Evolutionary conservation across 2,329 filamentous ascomycete species (phyloP), one percentile per base, ranked within the genome.

Genomic region (Westerdykella ornata): DNA sequence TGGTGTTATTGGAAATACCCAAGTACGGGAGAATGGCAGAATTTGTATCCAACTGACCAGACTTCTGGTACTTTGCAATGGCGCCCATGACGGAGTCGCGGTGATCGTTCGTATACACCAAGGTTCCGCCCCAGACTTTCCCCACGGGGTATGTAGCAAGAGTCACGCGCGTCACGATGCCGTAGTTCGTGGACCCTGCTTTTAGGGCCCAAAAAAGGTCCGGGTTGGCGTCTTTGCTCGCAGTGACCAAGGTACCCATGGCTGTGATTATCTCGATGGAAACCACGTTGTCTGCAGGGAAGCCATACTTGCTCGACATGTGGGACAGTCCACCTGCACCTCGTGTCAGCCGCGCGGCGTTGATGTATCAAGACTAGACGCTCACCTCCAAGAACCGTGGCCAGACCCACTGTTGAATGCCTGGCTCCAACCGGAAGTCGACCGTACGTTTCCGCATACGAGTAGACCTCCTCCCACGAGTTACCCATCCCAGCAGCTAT

Each of bases 211-310:
- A 50, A 39, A 65, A 69, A 28, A 70, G 60, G 28, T 69, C 66
- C 3, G 32, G 40, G 35, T 69, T 65, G 32, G 60, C 48, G 15
- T 52, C 56, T n/a, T 45, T 52, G 36, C 56, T 65, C 11, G 67
- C 68, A 37, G 66, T 62, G 17, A 67, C 57, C 39, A 68, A 57
- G 12, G 54, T 64, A 11, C 63, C 66, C 48, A 68, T 66, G 14
- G 67, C 65, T 15, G 71, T 55, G 15, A 69, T 63, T 28, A 71
- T 61, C 42, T 73, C 68, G 33, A 58, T 68, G 29, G 66, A 65
- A 28, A 68, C 51, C 4, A 72, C 60, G 37, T 66, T 70, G 48
- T 72, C 68, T 33, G 65, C 65, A 15, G 66, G 65, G 58, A 69
- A 69, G 15, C 71, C 70, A 44, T 72, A 68, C 31, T 57, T 48